Evolutionary conservation across 768 basidiomycete species (phyloP).

Genomic region (Artomyces pyxidatus): DNA sequence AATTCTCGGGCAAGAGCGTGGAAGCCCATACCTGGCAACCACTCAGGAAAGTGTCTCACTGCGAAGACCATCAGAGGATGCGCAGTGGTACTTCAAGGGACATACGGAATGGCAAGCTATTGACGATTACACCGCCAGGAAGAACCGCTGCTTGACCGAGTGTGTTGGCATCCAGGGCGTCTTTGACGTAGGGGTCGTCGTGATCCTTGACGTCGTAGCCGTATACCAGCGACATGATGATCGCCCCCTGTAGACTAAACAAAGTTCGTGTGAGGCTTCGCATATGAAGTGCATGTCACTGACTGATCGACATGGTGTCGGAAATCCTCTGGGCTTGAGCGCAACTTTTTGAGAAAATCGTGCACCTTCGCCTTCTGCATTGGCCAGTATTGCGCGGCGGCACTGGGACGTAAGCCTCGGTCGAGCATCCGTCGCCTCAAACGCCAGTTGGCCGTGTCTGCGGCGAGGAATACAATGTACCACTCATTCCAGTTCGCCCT

Average conservation of each 20-base stretch:
- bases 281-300: not conserved
- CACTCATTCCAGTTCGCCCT: conserved; percentile 1
- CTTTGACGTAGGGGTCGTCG: not conserved
- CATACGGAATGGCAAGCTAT: not conserved
- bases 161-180: not conserved
- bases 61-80: not conserved
- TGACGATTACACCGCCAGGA: not conserved
- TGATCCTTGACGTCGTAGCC: not conserved
- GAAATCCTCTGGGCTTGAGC: not conserved
- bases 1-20: not conserved
- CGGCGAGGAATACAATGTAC: not conserved
- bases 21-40: not conserved
- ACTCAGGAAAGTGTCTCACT: not conserved
- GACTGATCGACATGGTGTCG: not conserved
- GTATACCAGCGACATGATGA: not conserved
- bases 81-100: not conserved
- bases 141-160: not conserved
- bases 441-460: not conserved
- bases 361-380: not conserved
- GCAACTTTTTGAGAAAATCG: not conserved
- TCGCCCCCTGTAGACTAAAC: not conserved
- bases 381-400: not conserved
- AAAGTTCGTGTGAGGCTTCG: not conserved
- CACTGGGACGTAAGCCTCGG: not conserved
- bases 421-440: not conserved